Base-by-base conservation (phyloP, 2,329 filamentous ascomycete genomes). In the Herpotrichia juniperi region DNA sequence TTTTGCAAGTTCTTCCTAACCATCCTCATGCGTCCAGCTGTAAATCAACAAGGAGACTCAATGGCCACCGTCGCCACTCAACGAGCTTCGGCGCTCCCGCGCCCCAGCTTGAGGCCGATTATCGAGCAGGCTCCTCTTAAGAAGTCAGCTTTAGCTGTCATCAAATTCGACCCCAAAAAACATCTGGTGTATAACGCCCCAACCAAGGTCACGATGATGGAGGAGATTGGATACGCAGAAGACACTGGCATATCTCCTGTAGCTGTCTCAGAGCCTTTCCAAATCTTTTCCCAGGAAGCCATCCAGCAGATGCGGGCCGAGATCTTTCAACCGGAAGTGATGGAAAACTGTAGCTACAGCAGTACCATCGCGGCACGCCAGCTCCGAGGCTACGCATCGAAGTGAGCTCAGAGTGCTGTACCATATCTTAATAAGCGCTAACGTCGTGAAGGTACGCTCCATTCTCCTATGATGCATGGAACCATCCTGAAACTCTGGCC, bases 191-290 rank as follows among this genome's bases (percentile, higher is more conserved):
- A 80, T 67, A 74, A 79, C 46, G 66, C 78, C 12, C 79, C 81
- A 10, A 74, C 78, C 12, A 78, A 81, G 55, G 73, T 83, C 39
- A 72, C 83, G 59, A 82, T 77, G 16, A 88, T 88, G 85, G 78
- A 81, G 60, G 85, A 88, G 26, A 75, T 88, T 46, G 84, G 82
- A 1, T 81, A 83, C 34, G 65, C 77, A 2, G 77, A 83, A 30
- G 77, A 78, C 49, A 77, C 74, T 44, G 86, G 85, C 4, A 78
- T 89, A 22, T 89, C 87, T 1, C 79, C 80, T 1, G 76, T 85
- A 43, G 87, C 85, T 11, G 85, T 87, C 46, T 87, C 85, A 0
- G 82, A 87, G 51, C 85, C 86, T 0, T 89, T 89, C 67, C 77
- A 78, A 3, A 77, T 89, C 21, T 89, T 89, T 70, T 83, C 82